Conservation (phyloP, 768 basidiomycete species). For the Amanita pallidorosea region DNA sequence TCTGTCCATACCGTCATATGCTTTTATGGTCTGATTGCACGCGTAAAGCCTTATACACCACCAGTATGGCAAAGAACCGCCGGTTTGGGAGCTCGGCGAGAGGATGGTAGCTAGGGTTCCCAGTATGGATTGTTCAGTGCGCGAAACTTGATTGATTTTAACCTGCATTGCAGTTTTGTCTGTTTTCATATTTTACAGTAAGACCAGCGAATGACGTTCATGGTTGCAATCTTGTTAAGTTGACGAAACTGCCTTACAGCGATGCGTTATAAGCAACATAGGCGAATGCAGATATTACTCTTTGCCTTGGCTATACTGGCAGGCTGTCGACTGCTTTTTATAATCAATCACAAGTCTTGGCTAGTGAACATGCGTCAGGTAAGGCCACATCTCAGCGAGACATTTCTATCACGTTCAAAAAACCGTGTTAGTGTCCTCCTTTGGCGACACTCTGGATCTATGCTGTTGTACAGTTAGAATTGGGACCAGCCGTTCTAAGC, state of each 20-base stretch:
- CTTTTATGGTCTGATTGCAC: slow-evolving; percentile 2
- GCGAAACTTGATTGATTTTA: not conserved
- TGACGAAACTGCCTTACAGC: slow-evolving; percentile 25
- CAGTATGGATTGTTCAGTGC: slow-evolving; percentile 37
- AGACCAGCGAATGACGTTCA: slow-evolving; percentile 12
- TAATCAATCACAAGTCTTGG: slow-evolving; percentile 64
- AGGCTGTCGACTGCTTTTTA: slow-evolving; percentile 61
- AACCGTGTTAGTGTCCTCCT: slow-evolving; percentile 50
- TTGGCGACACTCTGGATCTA: slow-evolving; percentile 75
- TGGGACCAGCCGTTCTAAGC: slow-evolving; percentile 49
- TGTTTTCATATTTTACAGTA: slow-evolving; percentile 70
- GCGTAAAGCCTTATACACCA: slow-evolving; percentile 55
- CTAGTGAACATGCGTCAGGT: slow-evolving; percentile 69
- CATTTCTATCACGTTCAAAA: not conserved
- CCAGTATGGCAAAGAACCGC: slow-evolving; percentile 61
- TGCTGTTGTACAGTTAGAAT: slow-evolving; percentile 55
- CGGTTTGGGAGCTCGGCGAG: slow-evolving; percentile 35
- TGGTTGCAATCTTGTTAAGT: not conserved
- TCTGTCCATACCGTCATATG: not conserved
- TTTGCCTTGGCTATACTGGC: slow-evolving; percentile 46
- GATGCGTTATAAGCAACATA: slow-evolving; percentile 48
- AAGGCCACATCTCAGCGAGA: not conserved
- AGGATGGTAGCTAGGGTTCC: slow-evolving; percentile 59
- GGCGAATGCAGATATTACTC: slow-evolving; percentile 42
- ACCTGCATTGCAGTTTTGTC: slow-evolving; percentile 42